Evolutionary conservation across 2,329 filamentous ascomycete genomes (phyloP).

Genomic region (Penicillium sp.): DNA sequence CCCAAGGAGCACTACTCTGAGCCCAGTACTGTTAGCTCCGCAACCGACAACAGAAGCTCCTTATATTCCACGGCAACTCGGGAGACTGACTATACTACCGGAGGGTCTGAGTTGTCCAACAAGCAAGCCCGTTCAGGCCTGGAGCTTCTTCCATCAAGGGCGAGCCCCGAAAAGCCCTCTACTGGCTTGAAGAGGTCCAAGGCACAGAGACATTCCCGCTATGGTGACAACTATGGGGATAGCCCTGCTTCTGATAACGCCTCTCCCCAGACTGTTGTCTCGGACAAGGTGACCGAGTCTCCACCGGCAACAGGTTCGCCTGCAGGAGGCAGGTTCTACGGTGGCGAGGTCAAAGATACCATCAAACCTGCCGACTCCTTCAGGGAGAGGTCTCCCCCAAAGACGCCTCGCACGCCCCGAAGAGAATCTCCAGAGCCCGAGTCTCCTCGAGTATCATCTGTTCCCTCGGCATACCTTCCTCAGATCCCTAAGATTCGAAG

Average conservation of each 20-base stretch:
- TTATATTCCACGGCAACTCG: conserved; percentile 32
- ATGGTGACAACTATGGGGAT: conserved; percentile 40
- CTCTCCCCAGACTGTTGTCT: conserved; percentile 22
- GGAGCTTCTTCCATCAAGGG: conserved; percentile 33
- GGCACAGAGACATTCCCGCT: conserved; percentile 41
- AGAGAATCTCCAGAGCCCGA: conserved; percentile 29
- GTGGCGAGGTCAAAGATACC: conserved; percentile 7
- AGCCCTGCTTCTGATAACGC: conserved; percentile 27
- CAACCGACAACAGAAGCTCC: conserved; percentile 29
- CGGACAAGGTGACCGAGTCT: conserved; percentile 20
- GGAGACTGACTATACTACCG: conserved; percentile 33
- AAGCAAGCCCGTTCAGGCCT: conserved; percentile 27
- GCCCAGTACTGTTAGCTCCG: conserved; percentile 32
- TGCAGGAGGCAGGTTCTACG: conserved; percentile 17
- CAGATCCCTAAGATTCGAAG: conserved; percentile 45
- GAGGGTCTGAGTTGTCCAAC: conserved; percentile 22
- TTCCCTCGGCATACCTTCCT: conserved; percentile 47
- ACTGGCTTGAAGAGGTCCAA: conserved; percentile 41
- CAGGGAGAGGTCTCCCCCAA: conserved; percentile 15
- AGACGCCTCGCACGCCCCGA: conserved; percentile 25
- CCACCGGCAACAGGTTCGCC: conserved; percentile 8
- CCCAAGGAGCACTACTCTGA: conserved; percentile 32
- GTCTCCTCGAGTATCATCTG: conserved; percentile 45
- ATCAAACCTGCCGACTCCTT: conserved; percentile 14
- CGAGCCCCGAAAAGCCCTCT: conserved; percentile 32